Evolutionary conservation across 306 rosid species (phyloP).

Genomic region (Pueraria montana): DNA sequence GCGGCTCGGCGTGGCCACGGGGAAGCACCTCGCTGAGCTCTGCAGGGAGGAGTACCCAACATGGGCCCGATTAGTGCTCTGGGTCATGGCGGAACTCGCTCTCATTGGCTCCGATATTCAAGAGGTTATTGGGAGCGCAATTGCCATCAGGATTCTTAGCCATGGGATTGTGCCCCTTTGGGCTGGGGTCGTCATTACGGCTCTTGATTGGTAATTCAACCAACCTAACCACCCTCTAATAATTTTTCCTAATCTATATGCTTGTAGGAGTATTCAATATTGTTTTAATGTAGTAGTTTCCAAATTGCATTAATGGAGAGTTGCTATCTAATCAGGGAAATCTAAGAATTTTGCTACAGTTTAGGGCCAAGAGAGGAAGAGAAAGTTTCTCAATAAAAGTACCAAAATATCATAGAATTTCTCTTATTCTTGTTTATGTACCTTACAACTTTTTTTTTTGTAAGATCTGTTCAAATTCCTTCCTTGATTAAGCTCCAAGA

Average conservation of each 20-base stretch:
- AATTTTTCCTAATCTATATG: no score
- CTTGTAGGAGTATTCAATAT: no score
- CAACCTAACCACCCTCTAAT: neutral
- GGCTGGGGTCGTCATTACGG: slow-evolving; percentile 91
- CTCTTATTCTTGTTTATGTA: neutral
- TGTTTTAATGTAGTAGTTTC: neutral
- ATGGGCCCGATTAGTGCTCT: slow-evolving; percentile 84
- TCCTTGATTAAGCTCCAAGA: neutral
- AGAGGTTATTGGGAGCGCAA: slow-evolving; percentile 97
- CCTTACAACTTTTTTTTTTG: neutral
- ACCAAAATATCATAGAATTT: no score
- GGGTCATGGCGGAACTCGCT: slow-evolving; percentile 98
- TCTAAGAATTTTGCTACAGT: no score
- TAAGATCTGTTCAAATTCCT: slow-evolving; percentile 19
- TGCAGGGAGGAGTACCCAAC: slow-evolving; percentile 93
- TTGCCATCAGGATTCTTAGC: slow-evolving; percentile 87
- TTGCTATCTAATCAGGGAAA: no score
- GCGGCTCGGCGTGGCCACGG: slow-evolving; percentile 96
- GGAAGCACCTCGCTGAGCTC: slow-evolving; percentile 90
- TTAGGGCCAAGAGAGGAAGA: no score
- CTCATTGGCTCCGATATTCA: slow-evolving; percentile 95
- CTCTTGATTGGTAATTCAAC: slow-evolving; percentile 75
- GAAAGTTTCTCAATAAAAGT: no score
- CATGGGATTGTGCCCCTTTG: slow-evolving; percentile 88
- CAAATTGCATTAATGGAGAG: neutral